Conservation (phyloP, 2,329 filamentous ascomycete species). For the Penicillium sp. region DNA sequence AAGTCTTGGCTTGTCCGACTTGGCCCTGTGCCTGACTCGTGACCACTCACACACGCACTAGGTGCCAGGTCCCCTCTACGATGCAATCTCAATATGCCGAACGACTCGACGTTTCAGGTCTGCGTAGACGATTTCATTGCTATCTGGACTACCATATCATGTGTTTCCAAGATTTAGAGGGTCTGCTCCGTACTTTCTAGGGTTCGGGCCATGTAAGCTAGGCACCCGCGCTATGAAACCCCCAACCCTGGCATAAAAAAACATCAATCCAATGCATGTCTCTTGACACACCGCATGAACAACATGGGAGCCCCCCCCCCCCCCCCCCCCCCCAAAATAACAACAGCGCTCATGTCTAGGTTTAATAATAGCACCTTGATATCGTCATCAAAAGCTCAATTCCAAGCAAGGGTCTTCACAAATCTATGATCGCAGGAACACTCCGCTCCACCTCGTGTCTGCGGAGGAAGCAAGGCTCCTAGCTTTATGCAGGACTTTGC, state of each 20-base stretch:
- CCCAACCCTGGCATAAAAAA: not conserved
- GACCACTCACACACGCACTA: not conserved
- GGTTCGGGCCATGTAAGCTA: not conserved
- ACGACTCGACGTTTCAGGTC: not conserved
- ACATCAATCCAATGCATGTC: not conserved
- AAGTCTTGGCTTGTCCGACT: not conserved
- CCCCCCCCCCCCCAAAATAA: no score
- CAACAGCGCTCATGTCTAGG: not conserved
- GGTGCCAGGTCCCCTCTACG: not conserved
- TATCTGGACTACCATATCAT: not conserved
- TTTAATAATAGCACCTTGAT: not conserved
- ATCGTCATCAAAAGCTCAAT: slow-evolving; percentile 4
- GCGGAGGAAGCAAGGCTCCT: slow-evolving; percentile 17
- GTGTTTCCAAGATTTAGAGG: not conserved
- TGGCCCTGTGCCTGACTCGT: not conserved
- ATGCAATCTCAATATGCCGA: slow-evolving; percentile 3
- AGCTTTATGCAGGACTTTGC: slow-evolving; percentile 10
- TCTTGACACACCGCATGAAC: not conserved
- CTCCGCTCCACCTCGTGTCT: slow-evolving; percentile 15
- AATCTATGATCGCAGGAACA: not conserved
- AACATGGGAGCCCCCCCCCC: not conserved
- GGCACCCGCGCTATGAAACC: not conserved
- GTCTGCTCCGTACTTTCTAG: not conserved
- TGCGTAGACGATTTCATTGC: not conserved
- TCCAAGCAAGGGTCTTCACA: slow-evolving; percentile 22